Base-by-base conservation (phyloP, 2,329 filamentous ascomycete species). In the Phyllosticta citribraziliensis region DNA sequence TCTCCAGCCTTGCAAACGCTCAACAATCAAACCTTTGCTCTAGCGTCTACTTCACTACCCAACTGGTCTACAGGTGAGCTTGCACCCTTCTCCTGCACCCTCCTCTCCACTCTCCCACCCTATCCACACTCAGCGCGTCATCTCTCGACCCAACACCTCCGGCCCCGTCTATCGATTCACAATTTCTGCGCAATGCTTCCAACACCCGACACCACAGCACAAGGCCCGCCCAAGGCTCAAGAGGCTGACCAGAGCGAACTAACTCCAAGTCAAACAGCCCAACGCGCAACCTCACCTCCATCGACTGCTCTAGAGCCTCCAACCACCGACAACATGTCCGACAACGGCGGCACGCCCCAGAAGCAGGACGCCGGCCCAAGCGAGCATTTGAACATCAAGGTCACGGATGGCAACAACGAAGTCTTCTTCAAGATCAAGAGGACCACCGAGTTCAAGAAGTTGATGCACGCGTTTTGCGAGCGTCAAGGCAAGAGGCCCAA, bases 371-470 rank as follows among this genome's bases (percentile, higher is more conserved):
- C 68, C 6, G 66, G 74, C 5, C 72, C 79, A 24, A 79, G 79
- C 30, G 93, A 97, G 78, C 94, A 99, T 76, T 81, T 99, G 5
- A 99, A 99, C 79, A 97, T 99, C 79, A 99, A 99, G 75, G 94
- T 99, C 14, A 97, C 94, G 0, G 94, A 99, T 70, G 97, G 96
- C 79, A 97, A 97, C 80, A 99, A 99, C 74, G 94, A 99, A 74
- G 93, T 99, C 69, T 99, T 97, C 76, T 99, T 99, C 82, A 99
- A 99, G 82, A 99, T 99, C 80, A 99, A 99, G 87, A 85, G 92
- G 47, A 91, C 88, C 22, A 99, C 94, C 0, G 89, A 91, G 74
- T 84, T 99, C 1, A 94, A 96, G 79, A 99, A 99, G 81, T 82
- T 99, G 60, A 99, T 99, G 94, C 88, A 91, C 64, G 94, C 94